Percentiles rank a stretch among this genome's conserved stretches.
phyloP scores from a whole-genome alignment of 495 filamentous ascomycete species.

The Penicillium coprophilum region DNA sequence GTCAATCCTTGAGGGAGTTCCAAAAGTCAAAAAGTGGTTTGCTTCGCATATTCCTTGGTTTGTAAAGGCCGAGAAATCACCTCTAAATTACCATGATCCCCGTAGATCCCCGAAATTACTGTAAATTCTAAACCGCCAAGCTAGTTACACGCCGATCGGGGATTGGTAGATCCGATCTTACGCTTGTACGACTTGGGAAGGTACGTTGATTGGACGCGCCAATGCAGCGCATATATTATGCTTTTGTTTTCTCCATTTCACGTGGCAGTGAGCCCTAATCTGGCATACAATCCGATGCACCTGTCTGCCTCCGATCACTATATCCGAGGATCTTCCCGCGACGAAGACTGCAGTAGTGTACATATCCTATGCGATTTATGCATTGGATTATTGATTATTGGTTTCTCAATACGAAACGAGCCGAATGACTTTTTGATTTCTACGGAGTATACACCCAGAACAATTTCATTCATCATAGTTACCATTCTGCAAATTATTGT shows the following conservation, averaged over 20 bases:
- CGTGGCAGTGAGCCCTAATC: conserved; percentile 13
- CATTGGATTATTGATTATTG: background rate
- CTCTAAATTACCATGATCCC: background rate
- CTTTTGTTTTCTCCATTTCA: conserved; percentile 1
- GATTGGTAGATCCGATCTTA: conserved; percentile 15
- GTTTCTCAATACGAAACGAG: background rate
- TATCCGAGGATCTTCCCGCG: conserved; percentile 10
- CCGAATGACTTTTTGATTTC: background rate
- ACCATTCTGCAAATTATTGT: too few species aligned
- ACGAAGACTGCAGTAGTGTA: conserved; percentile 1
- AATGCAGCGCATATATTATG: background rate
- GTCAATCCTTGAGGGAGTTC: background rate
- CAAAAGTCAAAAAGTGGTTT: background rate
- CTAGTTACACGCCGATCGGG: conserved; percentile 6
- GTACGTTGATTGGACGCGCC: conserved; percentile 8
- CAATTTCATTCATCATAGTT: too few species aligned
- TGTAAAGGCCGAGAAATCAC: background rate
- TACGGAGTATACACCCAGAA: too few species aligned
- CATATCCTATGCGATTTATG: background rate
- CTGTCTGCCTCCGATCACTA: conserved; percentile 5
- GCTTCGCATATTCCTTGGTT: background rate
- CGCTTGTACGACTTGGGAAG: conserved; percentile 8
- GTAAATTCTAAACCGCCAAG: conserved; percentile 1
- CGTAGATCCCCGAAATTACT: background rate
- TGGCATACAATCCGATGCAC: conserved; percentile 15